Percentiles rank a stretch among this genome's conserved stretches.
These are phyloP conservation scores for Ammopiptanthus mongolicus DNA, from an alignment of 306 rosid species.

Conservation along the genomic window DNA sequence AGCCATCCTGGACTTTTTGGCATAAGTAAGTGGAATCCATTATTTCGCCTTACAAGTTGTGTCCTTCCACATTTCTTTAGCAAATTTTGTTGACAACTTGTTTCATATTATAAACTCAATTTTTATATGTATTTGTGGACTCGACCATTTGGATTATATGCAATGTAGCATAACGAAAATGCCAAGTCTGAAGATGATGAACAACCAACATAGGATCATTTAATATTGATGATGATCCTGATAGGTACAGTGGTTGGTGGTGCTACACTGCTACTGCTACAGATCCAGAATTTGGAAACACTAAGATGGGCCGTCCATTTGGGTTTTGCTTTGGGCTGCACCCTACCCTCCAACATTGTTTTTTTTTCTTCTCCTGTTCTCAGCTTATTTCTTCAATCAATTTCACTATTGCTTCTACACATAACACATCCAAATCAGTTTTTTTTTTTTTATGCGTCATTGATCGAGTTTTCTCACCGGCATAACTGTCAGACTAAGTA, in stretches of 20 bases:
- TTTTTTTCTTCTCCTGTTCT: background rate
- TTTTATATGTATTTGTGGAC: background rate
- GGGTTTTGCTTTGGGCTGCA: background rate
- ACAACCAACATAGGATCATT: background rate
- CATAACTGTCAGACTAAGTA: no score
- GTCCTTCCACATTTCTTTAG: background rate
- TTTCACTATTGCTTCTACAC: background rate
- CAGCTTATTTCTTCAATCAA: background rate
- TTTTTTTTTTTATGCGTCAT: no score
- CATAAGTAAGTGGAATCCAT: constrained; percentile 6
- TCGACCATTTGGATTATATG: background rate
- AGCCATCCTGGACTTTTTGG: background rate
- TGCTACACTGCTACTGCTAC: no score
- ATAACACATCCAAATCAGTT: no score
- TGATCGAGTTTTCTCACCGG: no score
- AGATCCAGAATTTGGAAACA: background rate
- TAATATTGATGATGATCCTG: background rate
- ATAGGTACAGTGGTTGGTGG: background rate
- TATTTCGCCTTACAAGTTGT: constrained; percentile 2
- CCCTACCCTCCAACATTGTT: background rate
- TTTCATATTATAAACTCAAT: background rate
- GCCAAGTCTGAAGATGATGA: background rate
- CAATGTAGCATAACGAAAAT: constrained; percentile 9
- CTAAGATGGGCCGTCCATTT: background rate
- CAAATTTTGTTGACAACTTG: background rate